Evolutionary conservation across 768 basidiomycete species (phyloP).

Genomic region (Kwoniella heveanensis): DNA sequence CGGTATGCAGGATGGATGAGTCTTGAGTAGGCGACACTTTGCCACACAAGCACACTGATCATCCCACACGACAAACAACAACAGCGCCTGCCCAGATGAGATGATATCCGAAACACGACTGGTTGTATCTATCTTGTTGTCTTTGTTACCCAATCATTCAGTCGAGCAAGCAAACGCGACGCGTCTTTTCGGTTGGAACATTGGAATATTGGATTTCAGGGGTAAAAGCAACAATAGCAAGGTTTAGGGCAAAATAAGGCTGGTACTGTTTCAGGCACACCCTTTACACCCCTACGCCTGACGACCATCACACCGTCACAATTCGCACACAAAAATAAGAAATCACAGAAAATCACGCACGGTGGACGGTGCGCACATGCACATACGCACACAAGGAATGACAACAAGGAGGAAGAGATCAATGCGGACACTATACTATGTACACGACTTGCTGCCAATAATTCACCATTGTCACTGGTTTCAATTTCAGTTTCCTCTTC

Average conservation of each 20-base stretch:
- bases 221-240: constrained; percentile 1
- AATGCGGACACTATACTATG: neutral
- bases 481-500: neutral
- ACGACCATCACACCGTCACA: constrained; percentile 1
- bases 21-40: no score
- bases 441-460: no score
- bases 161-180: constrained; percentile 5
- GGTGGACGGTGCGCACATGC: neutral
- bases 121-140: no score
- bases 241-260: constrained; percentile 2
- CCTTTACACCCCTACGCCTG: neutral
- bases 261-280: constrained; percentile 18
- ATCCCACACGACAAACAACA: no score
- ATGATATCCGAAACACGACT: no score
- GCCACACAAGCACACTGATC: no score
- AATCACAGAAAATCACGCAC: neutral
- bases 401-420: no score
- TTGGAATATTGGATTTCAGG: constrained; percentile 14
- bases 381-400: neutral
- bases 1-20: no score
- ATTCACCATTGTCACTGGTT: neutral
- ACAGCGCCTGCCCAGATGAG: no score
- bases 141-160: no score
- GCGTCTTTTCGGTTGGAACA: constrained; percentile 9
- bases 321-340: no score